Conservation (phyloP, 768 basidiomycete genomes). For the Amyloporia xantha region DNA sequence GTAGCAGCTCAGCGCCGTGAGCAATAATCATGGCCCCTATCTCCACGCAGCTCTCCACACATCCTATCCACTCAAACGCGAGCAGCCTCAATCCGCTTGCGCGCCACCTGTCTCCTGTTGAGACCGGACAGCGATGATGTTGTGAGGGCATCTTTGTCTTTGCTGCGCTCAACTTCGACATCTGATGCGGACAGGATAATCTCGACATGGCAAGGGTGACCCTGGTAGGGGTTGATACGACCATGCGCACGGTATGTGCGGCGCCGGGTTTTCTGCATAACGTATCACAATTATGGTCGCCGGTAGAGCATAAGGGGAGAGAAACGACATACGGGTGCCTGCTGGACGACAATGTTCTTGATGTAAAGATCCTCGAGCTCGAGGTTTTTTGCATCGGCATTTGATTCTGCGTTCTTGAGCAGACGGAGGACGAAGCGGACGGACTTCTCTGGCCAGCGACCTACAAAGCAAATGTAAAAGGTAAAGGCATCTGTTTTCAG, state of each 20-base stretch:
- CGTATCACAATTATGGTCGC: slow-evolving; percentile 2
- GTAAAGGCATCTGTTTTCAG: too few relatives aligned
- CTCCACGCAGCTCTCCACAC: slow-evolving; percentile 11
- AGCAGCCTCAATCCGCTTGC: slow-evolving; percentile 81
- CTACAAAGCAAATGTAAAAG: too few relatives aligned
- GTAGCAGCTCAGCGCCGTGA: slow-evolving; percentile 14
- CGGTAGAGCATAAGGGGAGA: neutral
- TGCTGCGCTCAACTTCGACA: slow-evolving; percentile 86
- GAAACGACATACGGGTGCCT: slow-evolving; percentile 77
- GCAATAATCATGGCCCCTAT: slow-evolving; percentile 12
- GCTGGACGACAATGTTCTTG: slow-evolving; percentile 97
- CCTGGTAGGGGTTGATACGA: slow-evolving; percentile 99
- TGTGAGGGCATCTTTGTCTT: slow-evolving; percentile 62
- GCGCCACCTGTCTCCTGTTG: slow-evolving; percentile 82
- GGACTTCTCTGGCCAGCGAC: slow-evolving; percentile 99
- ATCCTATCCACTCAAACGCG: slow-evolving; percentile 28
- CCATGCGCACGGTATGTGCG: slow-evolving; percentile 98
- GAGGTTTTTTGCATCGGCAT: slow-evolving; percentile 96
- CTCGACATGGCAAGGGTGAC: slow-evolving; percentile 95
- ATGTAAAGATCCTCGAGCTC: slow-evolving; percentile 88
- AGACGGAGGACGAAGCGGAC: slow-evolving; percentile 91
- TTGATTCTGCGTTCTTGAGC: slow-evolving; percentile 98
- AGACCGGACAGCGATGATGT: slow-evolving; percentile 54
- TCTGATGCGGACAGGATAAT: slow-evolving; percentile 79
- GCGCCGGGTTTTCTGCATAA: slow-evolving; percentile 90